These are phyloP conservation scores for Pichia insulana DNA, from an alignment of 805 yeast species.

Conservation along the genomic window DNA sequence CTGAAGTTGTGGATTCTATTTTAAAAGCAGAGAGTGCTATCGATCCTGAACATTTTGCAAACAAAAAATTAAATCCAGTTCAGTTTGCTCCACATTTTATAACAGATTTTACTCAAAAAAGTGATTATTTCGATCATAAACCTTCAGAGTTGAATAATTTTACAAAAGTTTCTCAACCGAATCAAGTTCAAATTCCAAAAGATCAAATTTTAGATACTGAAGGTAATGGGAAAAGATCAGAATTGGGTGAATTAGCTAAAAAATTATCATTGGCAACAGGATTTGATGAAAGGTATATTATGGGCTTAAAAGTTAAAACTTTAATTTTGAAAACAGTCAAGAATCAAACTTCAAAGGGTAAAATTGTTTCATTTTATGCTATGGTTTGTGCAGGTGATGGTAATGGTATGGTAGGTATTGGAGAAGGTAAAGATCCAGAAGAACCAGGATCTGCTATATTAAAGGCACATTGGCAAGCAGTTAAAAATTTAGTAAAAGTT, in stretches of 20 bases:
- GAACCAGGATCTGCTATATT: constrained; percentile 66
- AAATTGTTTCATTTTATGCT: constrained; percentile 72
- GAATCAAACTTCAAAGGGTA: constrained; percentile 89
- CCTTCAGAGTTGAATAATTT: constrained; percentile 20
- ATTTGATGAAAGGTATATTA: constrained; percentile 51
- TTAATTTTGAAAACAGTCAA: constrained; percentile 72
- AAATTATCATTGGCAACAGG: constrained; percentile 60
- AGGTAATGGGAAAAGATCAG: constrained; percentile 18
- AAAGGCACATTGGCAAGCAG: constrained; percentile 91
- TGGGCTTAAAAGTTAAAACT: constrained; percentile 54
- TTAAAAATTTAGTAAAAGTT: constrained; percentile 69
- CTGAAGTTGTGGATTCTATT: constrained; percentile 73
- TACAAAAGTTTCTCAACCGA: constrained; percentile 21
- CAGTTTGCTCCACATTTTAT: constrained; percentile 63
- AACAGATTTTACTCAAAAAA: constrained; percentile 63
- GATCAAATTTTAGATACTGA: constrained; percentile 17
- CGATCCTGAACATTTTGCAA: constrained; percentile 50
- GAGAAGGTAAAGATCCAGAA: constrained; percentile 85
- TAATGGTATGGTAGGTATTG: constrained; percentile 89
- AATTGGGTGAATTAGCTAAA: constrained; percentile 34
- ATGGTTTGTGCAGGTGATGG: constrained; percentile 87
- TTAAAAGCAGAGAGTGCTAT: constrained; percentile 70
- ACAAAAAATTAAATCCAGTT: constrained; percentile 33
- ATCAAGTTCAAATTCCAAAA: constrained; percentile 17
- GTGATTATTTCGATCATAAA: constrained; percentile 67